Percentiles rank a stretch among this genome's conserved stretches.
Evolutionary conservation across 2,329 filamentous ascomycete genomes (phyloP).

Genomic region (Fusarium succisae): DNA sequence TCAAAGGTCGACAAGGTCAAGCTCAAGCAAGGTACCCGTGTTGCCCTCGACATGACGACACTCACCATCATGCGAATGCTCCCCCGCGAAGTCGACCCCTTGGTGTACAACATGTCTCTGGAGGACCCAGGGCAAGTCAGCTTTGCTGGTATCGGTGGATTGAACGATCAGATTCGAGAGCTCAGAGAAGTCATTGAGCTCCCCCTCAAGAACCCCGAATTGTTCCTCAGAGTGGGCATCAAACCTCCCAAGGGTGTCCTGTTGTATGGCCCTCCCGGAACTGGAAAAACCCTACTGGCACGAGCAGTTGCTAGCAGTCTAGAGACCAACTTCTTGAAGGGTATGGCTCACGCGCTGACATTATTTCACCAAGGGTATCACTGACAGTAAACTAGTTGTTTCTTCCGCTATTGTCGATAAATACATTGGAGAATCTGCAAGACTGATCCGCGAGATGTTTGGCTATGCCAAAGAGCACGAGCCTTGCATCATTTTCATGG

Average conservation of each 20-base stretch:
- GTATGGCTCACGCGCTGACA: slow-evolving; percentile 56
- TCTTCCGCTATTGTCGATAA: slow-evolving; percentile 99
- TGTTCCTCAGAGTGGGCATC: slow-evolving; percentile 96
- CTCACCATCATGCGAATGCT: slow-evolving; percentile 99
- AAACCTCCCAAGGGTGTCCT: slow-evolving; percentile 98
- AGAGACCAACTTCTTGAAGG: slow-evolving; percentile 98
- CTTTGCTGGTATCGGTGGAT: slow-evolving; percentile 95
- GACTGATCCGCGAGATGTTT: slow-evolving; percentile 99
- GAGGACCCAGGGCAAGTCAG: slow-evolving; percentile 98
- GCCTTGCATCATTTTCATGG: slow-evolving; percentile 99
- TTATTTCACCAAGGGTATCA: not conserved
- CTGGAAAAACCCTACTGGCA: slow-evolving; percentile 94
- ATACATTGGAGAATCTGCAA: slow-evolving; percentile 97
- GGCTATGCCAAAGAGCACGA: slow-evolving; percentile 99
- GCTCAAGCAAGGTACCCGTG: slow-evolving; percentile 97
- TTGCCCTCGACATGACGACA: slow-evolving; percentile 98
- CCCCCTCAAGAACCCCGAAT: slow-evolving; percentile 97
- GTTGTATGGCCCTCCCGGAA: slow-evolving; percentile 94
- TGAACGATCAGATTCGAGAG: slow-evolving; percentile 99
- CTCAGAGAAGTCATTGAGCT: slow-evolving; percentile 97
- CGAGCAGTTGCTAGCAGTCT: slow-evolving; percentile 95
- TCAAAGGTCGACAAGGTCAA: slow-evolving; percentile 98
- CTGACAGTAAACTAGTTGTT: slow-evolving; percentile 71
- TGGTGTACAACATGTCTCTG: slow-evolving; percentile 99
- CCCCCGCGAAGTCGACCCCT: slow-evolving; percentile 94